Percentiles rank a stretch among this genome's conserved stretches.
phyloP scores from a whole-genome alignment of 176 grass and related monocot species.

The Elymus sibiricus region DNA sequence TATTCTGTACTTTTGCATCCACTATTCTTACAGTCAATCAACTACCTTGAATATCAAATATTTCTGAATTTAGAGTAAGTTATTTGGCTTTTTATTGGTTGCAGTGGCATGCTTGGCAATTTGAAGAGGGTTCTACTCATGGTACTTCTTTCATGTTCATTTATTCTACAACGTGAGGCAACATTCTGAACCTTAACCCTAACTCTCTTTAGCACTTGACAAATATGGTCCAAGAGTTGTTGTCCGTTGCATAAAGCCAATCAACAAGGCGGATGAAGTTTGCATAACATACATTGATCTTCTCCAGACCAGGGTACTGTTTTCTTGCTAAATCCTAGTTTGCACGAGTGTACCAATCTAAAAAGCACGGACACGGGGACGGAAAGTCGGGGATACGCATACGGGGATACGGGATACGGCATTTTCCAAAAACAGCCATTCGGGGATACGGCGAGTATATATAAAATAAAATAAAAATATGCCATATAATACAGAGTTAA shows the following conservation, averaged over 20 bases:
- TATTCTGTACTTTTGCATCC: slow-evolving; percentile 14
- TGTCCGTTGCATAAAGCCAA: slow-evolving; percentile 71
- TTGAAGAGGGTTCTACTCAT: slow-evolving; percentile 14
- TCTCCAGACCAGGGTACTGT: slow-evolving; percentile 70
- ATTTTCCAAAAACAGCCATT: too few relatives aligned
- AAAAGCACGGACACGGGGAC: too few relatives aligned
- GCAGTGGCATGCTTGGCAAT: slow-evolving; percentile 49
- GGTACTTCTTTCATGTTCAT: slow-evolving; percentile 48
- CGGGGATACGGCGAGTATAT: too few relatives aligned
- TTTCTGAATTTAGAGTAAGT: neutral
- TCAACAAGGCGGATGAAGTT: slow-evolving; percentile 70
- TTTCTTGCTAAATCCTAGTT: neutral
- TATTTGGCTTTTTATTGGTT: slow-evolving; percentile 33
- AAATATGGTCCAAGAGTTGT: slow-evolving; percentile 66
- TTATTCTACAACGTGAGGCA: neutral
- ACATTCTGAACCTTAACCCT: neutral
- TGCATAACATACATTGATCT: slow-evolving; percentile 84
- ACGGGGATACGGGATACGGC: too few relatives aligned
- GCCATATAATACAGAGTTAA: too few relatives aligned
- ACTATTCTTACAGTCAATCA: neutral
- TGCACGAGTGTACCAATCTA: neutral
- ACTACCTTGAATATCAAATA: slow-evolving; percentile 10
- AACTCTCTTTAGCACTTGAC: slow-evolving; percentile 36
- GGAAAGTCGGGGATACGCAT: too few relatives aligned
- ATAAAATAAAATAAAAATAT: too few relatives aligned